phyloP scores from a whole-genome alignment of 148 eudicot species.

The Spergularia bocconei region DNA sequence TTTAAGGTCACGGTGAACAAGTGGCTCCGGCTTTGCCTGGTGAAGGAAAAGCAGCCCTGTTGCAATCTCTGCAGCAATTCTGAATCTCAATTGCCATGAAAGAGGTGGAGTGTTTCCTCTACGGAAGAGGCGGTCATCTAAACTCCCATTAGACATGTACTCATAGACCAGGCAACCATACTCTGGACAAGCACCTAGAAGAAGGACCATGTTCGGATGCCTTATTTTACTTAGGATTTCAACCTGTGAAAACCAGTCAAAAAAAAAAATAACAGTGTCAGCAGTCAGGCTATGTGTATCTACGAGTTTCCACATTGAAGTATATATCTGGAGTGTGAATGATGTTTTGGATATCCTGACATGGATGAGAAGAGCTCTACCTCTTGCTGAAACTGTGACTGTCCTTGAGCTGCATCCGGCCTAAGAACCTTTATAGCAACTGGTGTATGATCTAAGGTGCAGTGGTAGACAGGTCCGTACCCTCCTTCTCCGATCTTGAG shows the following conservation, averaged over 20 bases:
- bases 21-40: conserved; percentile 69
- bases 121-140: conserved; percentile 56
- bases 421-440: conserved; percentile 79
- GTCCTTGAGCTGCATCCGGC: conserved; percentile 80
- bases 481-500: conserved; percentile 84
- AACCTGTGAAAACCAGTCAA: conserved; percentile 32
- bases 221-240: conserved; percentile 68
- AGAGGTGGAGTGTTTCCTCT: conserved; percentile 40
- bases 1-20: conserved; percentile 76
- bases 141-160: conserved; percentile 71
- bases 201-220: conserved; percentile 78
- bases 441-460: conserved; percentile 61
- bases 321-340: too few relatives aligned
- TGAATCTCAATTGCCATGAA: conserved; percentile 67
- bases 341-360: background rate
- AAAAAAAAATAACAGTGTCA: background rate
- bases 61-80: conserved; percentile 67
- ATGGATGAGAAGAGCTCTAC: conserved; percentile 19
- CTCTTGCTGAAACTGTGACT: conserved; percentile 80
- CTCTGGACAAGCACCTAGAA: conserved; percentile 79
- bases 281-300: background rate
- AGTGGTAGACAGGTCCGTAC: conserved; percentile 74
- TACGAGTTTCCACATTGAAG: too few relatives aligned
- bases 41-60: conserved; percentile 62
- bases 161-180: conserved; percentile 72